phyloP scores from a whole-genome alignment of 2,329 filamentous ascomycete genomes.

The Fusarium heterosporum region DNA sequence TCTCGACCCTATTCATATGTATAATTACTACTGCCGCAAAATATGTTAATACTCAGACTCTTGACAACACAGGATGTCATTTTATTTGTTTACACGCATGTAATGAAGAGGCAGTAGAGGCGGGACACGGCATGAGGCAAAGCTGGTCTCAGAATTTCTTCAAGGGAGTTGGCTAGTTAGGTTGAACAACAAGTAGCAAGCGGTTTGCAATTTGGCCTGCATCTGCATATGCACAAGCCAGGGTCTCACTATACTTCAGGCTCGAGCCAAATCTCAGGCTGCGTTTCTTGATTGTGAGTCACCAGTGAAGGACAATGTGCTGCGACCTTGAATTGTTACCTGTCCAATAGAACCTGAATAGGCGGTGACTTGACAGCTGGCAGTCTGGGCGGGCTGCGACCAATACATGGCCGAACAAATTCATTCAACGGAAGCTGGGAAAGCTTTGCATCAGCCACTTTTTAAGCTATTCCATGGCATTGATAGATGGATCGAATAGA shows the following conservation, averaged over 20 bases:
- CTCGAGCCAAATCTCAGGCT: slow-evolving; percentile 18
- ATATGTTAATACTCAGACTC: neutral
- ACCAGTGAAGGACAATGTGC: slow-evolving; percentile 25
- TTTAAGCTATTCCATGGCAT: neutral
- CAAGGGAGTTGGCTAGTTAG: neutral
- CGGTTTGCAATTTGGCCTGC: slow-evolving; percentile 3
- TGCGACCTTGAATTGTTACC: slow-evolving; percentile 5
- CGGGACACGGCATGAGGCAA: neutral
- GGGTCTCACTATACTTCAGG: slow-evolving; percentile 9
- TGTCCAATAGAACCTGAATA: slow-evolving; percentile 30
- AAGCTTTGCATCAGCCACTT: slow-evolving; percentile 21
- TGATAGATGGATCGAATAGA: neutral
- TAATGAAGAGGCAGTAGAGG: neutral
- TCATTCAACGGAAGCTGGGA: slow-evolving; percentile 12
- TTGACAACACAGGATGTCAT: neutral
- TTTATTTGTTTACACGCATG: neutral
- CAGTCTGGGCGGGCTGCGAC: slow-evolving; percentile 34
- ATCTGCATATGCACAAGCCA: slow-evolving; percentile 22
- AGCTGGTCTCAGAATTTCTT: slow-evolving; percentile 18
- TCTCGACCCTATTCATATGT: too few species aligned
- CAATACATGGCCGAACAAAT: slow-evolving; percentile 25
- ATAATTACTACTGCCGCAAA: too few species aligned
- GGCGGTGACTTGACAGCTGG: slow-evolving; percentile 37
- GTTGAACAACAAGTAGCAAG: neutral
- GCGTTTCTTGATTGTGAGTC: slow-evolving; percentile 19